Base-by-base conservation (phyloP, 2,329 filamentous ascomycete genomes). In the Pleomassaria siparia region DNA sequence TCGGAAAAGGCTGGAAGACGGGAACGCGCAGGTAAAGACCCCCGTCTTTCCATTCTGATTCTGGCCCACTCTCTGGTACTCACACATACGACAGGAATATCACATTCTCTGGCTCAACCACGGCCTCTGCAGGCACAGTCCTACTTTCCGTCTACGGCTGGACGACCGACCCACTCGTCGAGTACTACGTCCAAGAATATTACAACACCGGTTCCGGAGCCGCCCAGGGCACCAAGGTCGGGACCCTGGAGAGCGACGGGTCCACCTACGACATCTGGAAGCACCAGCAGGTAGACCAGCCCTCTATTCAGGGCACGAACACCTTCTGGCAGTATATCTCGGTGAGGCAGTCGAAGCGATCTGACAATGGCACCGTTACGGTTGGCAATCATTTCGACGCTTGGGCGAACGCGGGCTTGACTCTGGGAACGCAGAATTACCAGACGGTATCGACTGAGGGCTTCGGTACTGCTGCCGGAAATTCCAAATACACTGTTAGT, bases 251-350 rank as follows among this genome's bases (percentile, higher is more conserved):
- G 13, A n/a, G 28, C 25, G 25, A 32, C 15, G 24, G 40, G 9
- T n/a, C 40, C 54, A 24, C 35, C 8, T 37, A 37, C n/a, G 35
- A 37, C 24, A 37, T 37, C 13, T 37, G 35, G 18, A 37, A 37
- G 35, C 35, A 37, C 12, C 35, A 37, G 18, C 35, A 37, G 11
- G 35, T 37, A 4, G 24, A 37, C 20, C 68, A 71, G 49, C 76
- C 76, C 16, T 76, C 74, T 16, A 79, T 79, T 43, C 51, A 70
- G 6, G 77, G 78, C 24, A 79, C 72, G 3, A 56, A 62, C 8
- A 79, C 75, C 18, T 80, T 80, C 59, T 67, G 71, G 55, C 78
- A 80, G 66, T 80, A 74, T 69, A 79, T 75, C 70, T 59, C 53
- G 46, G 62, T 66, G 49, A 51, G 64, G 16, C 46, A 49, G 25